Evolutionary conservation across 192 early-diverging fungal species (phyloP).

Genomic region (Entophlyctis helioformis): DNA sequence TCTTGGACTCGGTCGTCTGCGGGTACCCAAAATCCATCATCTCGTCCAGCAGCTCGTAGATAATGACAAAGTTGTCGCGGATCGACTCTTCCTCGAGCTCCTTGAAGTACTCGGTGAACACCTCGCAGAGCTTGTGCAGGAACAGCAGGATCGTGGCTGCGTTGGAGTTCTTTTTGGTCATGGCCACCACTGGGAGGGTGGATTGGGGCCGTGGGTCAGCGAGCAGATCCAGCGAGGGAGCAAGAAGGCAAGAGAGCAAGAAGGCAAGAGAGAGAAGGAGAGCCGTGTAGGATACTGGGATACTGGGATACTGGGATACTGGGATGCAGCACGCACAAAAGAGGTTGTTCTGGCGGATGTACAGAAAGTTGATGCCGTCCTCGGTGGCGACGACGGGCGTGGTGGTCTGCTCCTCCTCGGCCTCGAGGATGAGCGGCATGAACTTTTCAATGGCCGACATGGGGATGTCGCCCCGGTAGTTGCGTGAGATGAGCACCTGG

Average conservation of each 20-base stretch:
- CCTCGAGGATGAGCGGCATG: slow-evolving; percentile 88
- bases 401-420: slow-evolving; percentile 80
- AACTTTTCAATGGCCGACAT: slow-evolving; percentile 93
- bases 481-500: slow-evolving; percentile 85
- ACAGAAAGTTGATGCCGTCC: slow-evolving; percentile 90
- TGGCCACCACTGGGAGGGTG: slow-evolving; percentile 61
- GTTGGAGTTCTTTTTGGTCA: slow-evolving; percentile 96
- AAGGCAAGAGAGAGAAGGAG: neutral
- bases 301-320: too few species aligned
- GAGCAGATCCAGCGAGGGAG: too few species aligned
- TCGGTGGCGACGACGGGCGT: slow-evolving; percentile 82
- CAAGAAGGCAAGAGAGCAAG: too few species aligned
- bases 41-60: slow-evolving; percentile 45
- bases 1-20: slow-evolving; percentile 66
- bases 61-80: slow-evolving; percentile 42
- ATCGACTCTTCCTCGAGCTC: slow-evolving; percentile 68
- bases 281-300: neutral
- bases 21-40: slow-evolving; percentile 70
- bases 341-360: slow-evolving; percentile 90
- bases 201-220: too few species aligned
- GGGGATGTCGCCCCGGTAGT: slow-evolving; percentile 97
- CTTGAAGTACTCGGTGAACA: slow-evolving; percentile 87
- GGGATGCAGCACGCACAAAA: slow-evolving; percentile 50
- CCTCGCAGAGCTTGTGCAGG: slow-evolving; percentile 82
- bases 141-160: slow-evolving; percentile 91